Conservation (phyloP, 768 basidiomycete genomes). For the Strobilomyces confusus region DNA sequence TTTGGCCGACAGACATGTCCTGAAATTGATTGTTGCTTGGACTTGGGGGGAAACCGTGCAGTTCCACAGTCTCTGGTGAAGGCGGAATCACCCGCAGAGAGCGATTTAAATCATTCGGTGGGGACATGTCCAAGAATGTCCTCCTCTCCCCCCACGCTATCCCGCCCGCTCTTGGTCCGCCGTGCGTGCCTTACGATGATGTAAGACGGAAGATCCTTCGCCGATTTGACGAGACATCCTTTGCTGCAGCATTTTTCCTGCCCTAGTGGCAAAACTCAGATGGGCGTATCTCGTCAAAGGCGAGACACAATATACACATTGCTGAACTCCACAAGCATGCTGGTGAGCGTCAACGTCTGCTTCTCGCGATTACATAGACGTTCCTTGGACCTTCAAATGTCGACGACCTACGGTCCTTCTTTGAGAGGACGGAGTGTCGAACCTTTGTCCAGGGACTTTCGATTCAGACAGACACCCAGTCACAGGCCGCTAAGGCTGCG, state of each 20-base stretch:
- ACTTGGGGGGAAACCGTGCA: not conserved
- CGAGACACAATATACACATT: constrained; percentile 72
- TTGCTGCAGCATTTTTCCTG: constrained; percentile 92
- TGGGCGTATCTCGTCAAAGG: constrained; percentile 93
- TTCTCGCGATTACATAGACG: constrained; percentile 52
- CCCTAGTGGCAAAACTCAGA: constrained; percentile 79
- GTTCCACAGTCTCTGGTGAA: not conserved
- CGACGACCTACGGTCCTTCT: constrained; percentile 71
- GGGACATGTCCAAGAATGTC: no score
- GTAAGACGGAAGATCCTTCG: no score
- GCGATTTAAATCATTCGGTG: no score
- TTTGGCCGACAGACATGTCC: not conserved
- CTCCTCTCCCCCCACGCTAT: no score
- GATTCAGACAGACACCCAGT: constrained; percentile 21
- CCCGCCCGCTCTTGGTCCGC: no score
- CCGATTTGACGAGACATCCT: no score
- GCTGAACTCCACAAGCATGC: constrained; percentile 79
- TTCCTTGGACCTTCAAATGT: constrained; percentile 92
- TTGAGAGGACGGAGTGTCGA: constrained; percentile 78
- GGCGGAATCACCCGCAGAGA: no score
- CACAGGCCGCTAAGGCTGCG: no score
- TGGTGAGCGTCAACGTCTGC: constrained; percentile 26
- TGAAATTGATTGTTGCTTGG: not conserved
- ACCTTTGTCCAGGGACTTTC: not conserved
- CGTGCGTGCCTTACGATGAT: no score